A percentile compares a stretch with the other conserved stretches of the same genome.
Evolutionary conservation across 106 monocot genomes (phyloP).

Genomic region (Ottelia alismoides): DNA sequence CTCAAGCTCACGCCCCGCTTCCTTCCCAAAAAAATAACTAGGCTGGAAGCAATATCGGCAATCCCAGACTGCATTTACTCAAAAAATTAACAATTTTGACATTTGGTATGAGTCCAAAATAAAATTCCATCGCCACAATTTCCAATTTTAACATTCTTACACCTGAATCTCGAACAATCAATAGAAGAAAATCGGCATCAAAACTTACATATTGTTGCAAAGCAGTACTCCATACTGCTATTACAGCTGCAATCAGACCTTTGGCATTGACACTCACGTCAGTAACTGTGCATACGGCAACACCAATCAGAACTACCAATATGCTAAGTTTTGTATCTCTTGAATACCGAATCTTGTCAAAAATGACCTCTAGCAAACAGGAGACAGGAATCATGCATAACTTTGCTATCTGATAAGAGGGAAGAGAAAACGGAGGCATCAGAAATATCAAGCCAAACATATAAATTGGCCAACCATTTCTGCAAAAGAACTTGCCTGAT

Average conservation of each 20-base stretch:
- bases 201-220: conserved; percentile 63
- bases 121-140: too few relatives aligned
- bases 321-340: conserved; percentile 67
- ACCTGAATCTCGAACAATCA: too few relatives aligned
- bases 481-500: conserved; percentile 39
- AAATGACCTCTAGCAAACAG: conserved; percentile 57
- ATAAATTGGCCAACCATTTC: too few relatives aligned
- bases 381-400: conserved; percentile 75
- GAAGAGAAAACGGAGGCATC: neutral
- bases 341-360: conserved; percentile 62
- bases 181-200: too few relatives aligned
- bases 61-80: too few relatives aligned
- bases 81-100: too few relatives aligned
- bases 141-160: too few relatives aligned
- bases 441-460: neutral
- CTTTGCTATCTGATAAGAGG: conserved; percentile 48
- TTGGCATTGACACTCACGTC: conserved; percentile 58
- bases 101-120: too few relatives aligned
- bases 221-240: conserved; percentile 70
- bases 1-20: too few relatives aligned
- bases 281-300: conserved; percentile 57
- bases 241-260: conserved; percentile 42
- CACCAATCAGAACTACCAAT: conserved; percentile 53
- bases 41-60: too few relatives aligned
- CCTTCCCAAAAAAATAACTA: too few relatives aligned